These are phyloP conservation scores for Bolboschoenoplectus hybrid DNA, from an alignment of 202 grass and related monocot genomes.

Conservation along the genomic window DNA sequence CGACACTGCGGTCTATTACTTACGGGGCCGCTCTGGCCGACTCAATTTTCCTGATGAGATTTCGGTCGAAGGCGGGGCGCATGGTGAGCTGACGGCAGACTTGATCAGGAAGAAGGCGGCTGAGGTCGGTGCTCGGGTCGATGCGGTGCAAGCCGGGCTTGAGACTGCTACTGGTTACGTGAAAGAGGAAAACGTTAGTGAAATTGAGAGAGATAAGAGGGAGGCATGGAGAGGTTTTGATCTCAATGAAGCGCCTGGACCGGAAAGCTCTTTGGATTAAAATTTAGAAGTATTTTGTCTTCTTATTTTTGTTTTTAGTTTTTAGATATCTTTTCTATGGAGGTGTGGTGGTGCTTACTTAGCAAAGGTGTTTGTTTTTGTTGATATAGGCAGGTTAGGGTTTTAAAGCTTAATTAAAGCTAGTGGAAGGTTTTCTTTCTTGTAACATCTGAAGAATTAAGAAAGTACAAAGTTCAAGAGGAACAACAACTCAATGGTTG, in stretches of 20 bases:
- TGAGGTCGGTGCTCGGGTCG: constrained; percentile 21
- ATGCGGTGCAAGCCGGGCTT: constrained; percentile 28
- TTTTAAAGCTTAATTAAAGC: neutral
- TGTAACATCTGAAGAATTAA: constrained; percentile 4
- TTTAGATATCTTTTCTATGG: neutral
- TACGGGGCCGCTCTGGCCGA: constrained; percentile 28
- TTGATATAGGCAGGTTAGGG: neutral
- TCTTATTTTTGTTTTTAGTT: neutral
- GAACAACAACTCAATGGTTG: neutral
- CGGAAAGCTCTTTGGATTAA: constrained; percentile 22
- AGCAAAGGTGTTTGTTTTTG: neutral
- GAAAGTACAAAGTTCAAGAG: neutral
- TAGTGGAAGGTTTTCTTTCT: constrained; percentile 8
- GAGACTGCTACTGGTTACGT: neutral
- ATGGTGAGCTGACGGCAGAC: constrained; percentile 19
- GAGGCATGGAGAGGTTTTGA: constrained; percentile 35
- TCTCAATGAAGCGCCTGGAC: constrained; percentile 33
- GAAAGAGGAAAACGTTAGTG: neutral
- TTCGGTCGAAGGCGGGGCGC: neutral
- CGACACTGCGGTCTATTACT: constrained; percentile 28
- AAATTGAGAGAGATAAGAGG: constrained; percentile 27
- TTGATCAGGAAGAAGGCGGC: constrained; percentile 34
- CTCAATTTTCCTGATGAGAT: constrained; percentile 38
- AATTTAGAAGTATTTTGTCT: neutral
- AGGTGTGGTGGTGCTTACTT: neutral